Conservation (phyloP, 768 basidiomycete species). For the Boletus vinaceobasis region DNA sequence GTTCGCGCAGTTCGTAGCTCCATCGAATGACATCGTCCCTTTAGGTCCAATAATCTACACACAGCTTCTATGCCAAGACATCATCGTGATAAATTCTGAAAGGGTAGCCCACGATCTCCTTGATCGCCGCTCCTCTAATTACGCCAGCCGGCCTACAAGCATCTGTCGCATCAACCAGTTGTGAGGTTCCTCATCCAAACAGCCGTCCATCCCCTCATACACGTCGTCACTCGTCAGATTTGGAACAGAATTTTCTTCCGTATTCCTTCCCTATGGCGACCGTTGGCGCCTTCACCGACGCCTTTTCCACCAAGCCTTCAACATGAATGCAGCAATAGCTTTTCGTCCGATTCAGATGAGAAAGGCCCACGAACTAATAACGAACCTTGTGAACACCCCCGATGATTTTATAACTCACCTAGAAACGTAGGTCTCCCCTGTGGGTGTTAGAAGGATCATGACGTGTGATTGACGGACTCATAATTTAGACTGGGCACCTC, state of each 20-base stretch:
- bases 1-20: background rate
- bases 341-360: conserved; percentile 31
- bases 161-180: conserved; percentile 1
- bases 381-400: conserved; percentile 23
- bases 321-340: conserved; percentile 16
- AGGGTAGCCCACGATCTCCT: conserved; percentile 10
- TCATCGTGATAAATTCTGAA: conserved; percentile 15
- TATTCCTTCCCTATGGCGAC: conserved; percentile 21
- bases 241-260: conserved; percentile 11
- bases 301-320: conserved; percentile 35
- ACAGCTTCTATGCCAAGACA: conserved; percentile 8
- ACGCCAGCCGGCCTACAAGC: conserved; percentile 10
- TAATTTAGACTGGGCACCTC: conserved; percentile 8
- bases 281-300: conserved; percentile 23
- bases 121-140: conserved; percentile 10
- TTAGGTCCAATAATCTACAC: conserved; percentile 12
- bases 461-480: background rate
- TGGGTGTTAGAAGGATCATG: background rate
- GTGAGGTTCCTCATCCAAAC: background rate
- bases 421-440: conserved; percentile 6
- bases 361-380: conserved; percentile 27
- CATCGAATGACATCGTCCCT: background rate
- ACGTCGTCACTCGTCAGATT: conserved; percentile 1
- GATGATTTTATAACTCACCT: conserved; percentile 19
- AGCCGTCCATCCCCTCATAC: background rate